phyloP scores from a whole-genome alignment of 331 rosid species.

The Dryas integrifolia region DNA sequence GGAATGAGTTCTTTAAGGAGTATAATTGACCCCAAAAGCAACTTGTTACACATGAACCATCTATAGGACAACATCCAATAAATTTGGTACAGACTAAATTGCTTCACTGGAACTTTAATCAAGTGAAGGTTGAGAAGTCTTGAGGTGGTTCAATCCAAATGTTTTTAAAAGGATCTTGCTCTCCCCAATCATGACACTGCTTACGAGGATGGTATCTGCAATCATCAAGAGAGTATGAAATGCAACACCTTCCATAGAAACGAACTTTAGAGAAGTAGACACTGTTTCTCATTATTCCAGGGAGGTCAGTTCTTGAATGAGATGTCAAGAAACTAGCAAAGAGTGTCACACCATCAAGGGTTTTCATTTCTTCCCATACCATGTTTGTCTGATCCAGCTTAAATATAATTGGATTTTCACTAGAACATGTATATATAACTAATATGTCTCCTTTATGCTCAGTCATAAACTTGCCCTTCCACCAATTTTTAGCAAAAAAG shows the following conservation, averaged over 20 bases:
- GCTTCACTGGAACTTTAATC: background rate
- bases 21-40: constrained; percentile 1
- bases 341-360: constrained; percentile 60
- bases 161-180: constrained; percentile 71
- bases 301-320: constrained; percentile 62
- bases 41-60: background rate
- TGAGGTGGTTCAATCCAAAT: constrained; percentile 81
- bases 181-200: constrained; percentile 85
- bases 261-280: constrained; percentile 81
- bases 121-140: constrained; percentile 48
- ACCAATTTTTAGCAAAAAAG: constrained; percentile 81
- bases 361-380: constrained; percentile 75
- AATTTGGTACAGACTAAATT: background rate
- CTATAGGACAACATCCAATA: background rate
- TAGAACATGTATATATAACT: constrained; percentile 79
- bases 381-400: constrained; percentile 56
- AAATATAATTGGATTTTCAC: constrained; percentile 70
- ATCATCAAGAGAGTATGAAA: constrained; percentile 65
- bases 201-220: constrained; percentile 76
- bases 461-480: constrained; percentile 89
- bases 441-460: constrained; percentile 66
- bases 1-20: background rate
- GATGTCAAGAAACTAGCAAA: constrained; percentile 78
- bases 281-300: constrained; percentile 63
- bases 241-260: constrained; percentile 75